Conservation (phyloP, 352 stramenopile species). For the Globisporangium sylvaticum region DNA sequence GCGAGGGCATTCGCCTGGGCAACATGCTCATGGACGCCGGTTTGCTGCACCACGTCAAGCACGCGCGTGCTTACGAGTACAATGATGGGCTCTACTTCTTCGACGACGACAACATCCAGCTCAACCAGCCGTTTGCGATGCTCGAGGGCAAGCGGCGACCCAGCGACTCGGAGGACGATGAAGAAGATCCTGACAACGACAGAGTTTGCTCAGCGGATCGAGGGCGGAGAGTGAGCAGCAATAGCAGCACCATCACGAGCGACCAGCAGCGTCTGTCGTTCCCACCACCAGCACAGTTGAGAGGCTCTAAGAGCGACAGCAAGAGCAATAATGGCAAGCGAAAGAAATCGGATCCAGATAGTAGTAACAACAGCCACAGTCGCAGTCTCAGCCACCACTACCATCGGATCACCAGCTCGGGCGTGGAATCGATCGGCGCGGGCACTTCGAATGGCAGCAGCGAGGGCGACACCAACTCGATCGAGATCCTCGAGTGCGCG, state of each 20-base stretch:
- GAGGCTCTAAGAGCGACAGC: background rate
- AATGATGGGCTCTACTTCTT: constrained; percentile 26
- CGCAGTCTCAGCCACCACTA: background rate
- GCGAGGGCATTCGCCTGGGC: constrained; percentile 31
- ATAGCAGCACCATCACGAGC: background rate
- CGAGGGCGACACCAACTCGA: background rate
- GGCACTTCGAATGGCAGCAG: constrained; percentile 1
- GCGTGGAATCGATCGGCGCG: background rate
- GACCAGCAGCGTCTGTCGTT: background rate
- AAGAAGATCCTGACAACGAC: background rate
- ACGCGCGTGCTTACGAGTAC: constrained; percentile 23
- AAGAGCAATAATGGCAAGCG: background rate
- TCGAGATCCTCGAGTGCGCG: constrained; percentile 16
- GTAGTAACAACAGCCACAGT: background rate
- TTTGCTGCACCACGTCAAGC: constrained; percentile 33
- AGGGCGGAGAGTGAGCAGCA: background rate
- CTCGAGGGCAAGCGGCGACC: constrained; percentile 13
- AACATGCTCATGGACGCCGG: constrained; percentile 36
- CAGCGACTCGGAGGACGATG: background rate
- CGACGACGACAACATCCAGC: constrained; percentile 25
- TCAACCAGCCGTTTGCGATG: constrained; percentile 27
- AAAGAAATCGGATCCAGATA: constrained; percentile 3
- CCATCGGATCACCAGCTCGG: background rate
- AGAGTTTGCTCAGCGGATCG: background rate
- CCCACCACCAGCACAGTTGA: background rate